Evolutionary conservation across 768 basidiomycete species (phyloP).

Genomic region (Tylopilus vinaceipallidus): DNA sequence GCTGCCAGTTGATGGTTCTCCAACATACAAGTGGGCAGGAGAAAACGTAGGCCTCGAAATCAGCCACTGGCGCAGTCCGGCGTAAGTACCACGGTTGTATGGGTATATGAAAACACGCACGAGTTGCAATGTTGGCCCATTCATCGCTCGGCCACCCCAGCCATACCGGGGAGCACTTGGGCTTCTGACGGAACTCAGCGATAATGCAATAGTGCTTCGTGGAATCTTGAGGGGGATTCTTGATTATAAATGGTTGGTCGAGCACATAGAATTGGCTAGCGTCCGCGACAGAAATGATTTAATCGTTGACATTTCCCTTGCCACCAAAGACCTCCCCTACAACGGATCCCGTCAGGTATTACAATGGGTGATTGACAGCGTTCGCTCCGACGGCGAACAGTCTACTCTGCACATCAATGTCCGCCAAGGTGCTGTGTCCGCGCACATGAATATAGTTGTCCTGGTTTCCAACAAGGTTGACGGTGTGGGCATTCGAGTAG

Average conservation of each 20-base stretch:
- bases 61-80: neutral
- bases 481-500: neutral
- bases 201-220: conserved; percentile 1
- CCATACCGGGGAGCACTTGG: neutral
- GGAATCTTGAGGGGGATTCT: neutral
- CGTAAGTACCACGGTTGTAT: neutral
- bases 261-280: conserved; percentile 5
- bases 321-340: neutral
- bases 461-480: conserved; percentile 1
- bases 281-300: conserved; percentile 1
- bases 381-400: neutral
- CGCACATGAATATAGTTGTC: conserved; percentile 9
- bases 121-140: neutral
- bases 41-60: neutral
- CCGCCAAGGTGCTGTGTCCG: conserved; percentile 9
- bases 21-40: neutral
- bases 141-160: conserved; percentile 4
- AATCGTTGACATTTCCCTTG: neutral
- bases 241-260: neutral
- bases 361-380: neutral
- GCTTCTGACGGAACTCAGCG: conserved; percentile 9
- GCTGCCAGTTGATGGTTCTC: conserved; percentile 1
- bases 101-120: neutral
- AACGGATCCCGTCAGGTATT: neutral
- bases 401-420: conserved; percentile 8